Evolutionary conservation across 2,329 filamentous ascomycete genomes (phyloP).

Genomic region (Byssochlamys sp.): DNA sequence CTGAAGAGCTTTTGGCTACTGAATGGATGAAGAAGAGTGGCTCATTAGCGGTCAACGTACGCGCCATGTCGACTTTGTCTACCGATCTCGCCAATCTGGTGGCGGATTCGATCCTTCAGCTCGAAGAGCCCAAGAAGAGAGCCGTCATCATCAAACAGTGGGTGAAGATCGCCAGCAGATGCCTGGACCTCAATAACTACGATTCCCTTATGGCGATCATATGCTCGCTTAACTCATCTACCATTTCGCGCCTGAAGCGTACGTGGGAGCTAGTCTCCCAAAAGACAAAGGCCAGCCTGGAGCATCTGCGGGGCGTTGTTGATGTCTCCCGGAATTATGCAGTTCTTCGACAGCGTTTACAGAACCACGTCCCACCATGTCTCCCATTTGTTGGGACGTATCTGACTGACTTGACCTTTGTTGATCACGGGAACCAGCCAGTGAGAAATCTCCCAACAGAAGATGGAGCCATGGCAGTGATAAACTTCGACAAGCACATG

Average conservation of each 20-base stretch:
- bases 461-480: slow-evolving; percentile 61
- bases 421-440: slow-evolving; percentile 84
- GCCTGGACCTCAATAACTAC: slow-evolving; percentile 85
- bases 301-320: slow-evolving; percentile 70
- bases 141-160: slow-evolving; percentile 90
- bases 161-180: slow-evolving; percentile 87
- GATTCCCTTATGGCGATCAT: slow-evolving; percentile 95
- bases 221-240: slow-evolving; percentile 84
- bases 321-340: slow-evolving; percentile 88
- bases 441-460: slow-evolving; percentile 65
- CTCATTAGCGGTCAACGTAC: slow-evolving; percentile 73
- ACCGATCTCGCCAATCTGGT: slow-evolving; percentile 89
- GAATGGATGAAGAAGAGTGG: slow-evolving; percentile 89
- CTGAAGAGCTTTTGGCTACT: slow-evolving; percentile 80
- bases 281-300: slow-evolving; percentile 72
- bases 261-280: slow-evolving; percentile 85
- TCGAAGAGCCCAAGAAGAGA: slow-evolving; percentile 85
- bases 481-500: slow-evolving; percentile 97
- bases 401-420: slow-evolving; percentile 88
- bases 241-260: slow-evolving; percentile 73
- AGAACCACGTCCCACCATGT: slow-evolving; percentile 81
- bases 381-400: slow-evolving; percentile 94
- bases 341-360: slow-evolving; percentile 68
- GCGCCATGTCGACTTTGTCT: slow-evolving; percentile 84
- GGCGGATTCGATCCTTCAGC: slow-evolving; percentile 78